Evolutionary conservation across 345 rosid species (phyloP), one percentile per base, ranked within the genome.

Genomic region (Aegle marmelos): DNA sequence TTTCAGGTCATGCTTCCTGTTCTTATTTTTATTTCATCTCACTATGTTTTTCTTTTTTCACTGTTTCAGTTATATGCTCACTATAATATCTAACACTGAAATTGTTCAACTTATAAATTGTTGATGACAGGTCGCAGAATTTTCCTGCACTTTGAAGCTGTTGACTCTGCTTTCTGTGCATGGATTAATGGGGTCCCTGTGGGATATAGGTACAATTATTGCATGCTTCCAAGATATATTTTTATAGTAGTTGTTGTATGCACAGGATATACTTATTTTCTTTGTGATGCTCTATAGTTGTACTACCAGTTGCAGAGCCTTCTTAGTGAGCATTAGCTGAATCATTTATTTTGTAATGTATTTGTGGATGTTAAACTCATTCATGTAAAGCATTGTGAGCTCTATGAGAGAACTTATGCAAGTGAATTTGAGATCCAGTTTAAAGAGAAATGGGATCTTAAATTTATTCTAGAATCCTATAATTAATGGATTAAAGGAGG

Each of bases 141-240:
- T 80, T 83, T 94, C 78, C 84, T 96, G 88, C 99, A 96, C 84
- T 96, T 96, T 84, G 98, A 94, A 87, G 99, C 91, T 74, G 97
- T 92, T 79, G 99, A 96, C 87, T 96, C 99, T 67, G 99, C 99
- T 37, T 94, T 94, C 80, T 91, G 85, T 79, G 93, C 90, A 74
- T 96, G 98, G 99, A 70, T 96, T 69, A 94, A 96, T 83, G 99
- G 98, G 66, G 85, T 86, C 24, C 89, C 88, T 50, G 90, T 94
- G 76, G 99, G 99, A 71, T 96, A 96, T 80, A 96, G 99, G 99
- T 94, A 88, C 28, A 45, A 13, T 70, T 53, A 9, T 60, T 24
- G 77, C 71, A 39, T 33, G 21, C 58, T 69, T 57, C 14, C 34
- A 25, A 24, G 8, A 10, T 25, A 28, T 19, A 21, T 14, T 75